phyloP scores from a whole-genome alignment of 306 rosid genomes.

The Benincasa hispida region DNA sequence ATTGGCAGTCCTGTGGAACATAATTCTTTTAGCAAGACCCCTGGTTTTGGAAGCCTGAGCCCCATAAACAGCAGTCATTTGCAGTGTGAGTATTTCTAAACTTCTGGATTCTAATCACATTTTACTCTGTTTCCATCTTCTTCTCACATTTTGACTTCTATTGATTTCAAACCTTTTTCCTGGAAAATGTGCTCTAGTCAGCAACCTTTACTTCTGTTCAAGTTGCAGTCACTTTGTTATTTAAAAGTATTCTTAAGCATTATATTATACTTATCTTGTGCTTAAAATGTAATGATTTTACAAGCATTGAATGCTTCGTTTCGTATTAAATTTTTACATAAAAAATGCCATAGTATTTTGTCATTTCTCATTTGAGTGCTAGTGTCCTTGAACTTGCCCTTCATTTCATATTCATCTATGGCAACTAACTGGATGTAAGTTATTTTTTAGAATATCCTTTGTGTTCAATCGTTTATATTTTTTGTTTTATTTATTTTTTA shows the following conservation, averaged over 20 bases:
- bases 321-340: not conserved
- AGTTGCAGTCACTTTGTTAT: not conserved
- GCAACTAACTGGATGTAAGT: not conserved
- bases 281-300: not conserved
- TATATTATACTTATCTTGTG: not conserved
- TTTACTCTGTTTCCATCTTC: not conserved
- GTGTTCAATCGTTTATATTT: not conserved
- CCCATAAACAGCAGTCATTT: conserved; percentile 57
- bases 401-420: not conserved
- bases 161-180: not conserved
- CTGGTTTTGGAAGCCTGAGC: conserved; percentile 52
- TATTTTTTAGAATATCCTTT: not conserved
- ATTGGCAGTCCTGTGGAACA: conserved; percentile 74
- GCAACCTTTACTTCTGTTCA: not conserved
- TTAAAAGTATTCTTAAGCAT: not conserved
- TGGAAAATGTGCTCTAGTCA: not conserved
- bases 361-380: not conserved
- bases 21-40: conserved; percentile 56
- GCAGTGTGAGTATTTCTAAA: conserved; percentile 4
- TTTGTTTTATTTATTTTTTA: not conserved
- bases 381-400: not conserved
- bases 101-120: not conserved
- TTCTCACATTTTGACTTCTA: not conserved
- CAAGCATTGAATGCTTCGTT: not conserved
- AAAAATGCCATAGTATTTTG: not conserved